Evolutionary conservation across 2,329 filamentous ascomycete species (phyloP).

Genomic region (Gliomastix tumulicola): DNA sequence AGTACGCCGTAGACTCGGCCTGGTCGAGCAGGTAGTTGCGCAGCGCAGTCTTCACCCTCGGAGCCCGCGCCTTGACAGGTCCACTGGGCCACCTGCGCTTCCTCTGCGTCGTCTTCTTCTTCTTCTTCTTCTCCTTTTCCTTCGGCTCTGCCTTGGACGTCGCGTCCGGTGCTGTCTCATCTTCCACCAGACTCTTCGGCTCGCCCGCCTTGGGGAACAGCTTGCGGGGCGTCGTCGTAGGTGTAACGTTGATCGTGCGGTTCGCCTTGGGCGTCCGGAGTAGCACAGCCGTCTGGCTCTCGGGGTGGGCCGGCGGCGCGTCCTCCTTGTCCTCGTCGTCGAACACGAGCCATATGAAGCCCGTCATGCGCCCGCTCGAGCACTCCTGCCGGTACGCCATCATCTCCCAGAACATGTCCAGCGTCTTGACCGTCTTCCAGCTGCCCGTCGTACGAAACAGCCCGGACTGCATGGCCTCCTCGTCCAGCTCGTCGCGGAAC

Average conservation of each 20-base stretch:
- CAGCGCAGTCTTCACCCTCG: conserved; percentile 55
- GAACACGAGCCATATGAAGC: conserved; percentile 91
- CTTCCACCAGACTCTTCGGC: too few relatives aligned
- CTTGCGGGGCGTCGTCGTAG: conserved; percentile 23
- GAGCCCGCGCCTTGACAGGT: too few relatives aligned
- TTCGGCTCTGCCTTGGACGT: conserved; percentile 5
- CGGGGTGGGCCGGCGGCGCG: conserved; percentile 6
- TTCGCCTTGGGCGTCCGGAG: conserved; percentile 4
- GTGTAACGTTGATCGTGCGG: conserved; percentile 10
- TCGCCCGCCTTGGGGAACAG: too few relatives aligned
- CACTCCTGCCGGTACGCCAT: conserved; percentile 97
- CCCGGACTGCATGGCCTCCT: conserved; percentile 59
- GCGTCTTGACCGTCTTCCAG: conserved; percentile 76
- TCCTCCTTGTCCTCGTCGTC: conserved; percentile 29
- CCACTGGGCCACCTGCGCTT: too few relatives aligned
- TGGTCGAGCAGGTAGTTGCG: conserved; percentile 40
- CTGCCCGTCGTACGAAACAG: conserved; percentile 51
- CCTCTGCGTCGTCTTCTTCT: conserved; percentile 32
- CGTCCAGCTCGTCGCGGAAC: conserved; percentile 82
- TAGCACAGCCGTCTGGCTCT: background rate
- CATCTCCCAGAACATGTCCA: conserved; percentile 98
- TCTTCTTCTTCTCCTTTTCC: conserved; percentile 24
- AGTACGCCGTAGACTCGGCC: conserved; percentile 52
- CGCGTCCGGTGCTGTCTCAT: too few relatives aligned
- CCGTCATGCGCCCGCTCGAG: conserved; percentile 83